phyloP scores from a whole-genome alignment of 2,329 filamentous ascomycete species.

The Mycosphaerella sp. region DNA sequence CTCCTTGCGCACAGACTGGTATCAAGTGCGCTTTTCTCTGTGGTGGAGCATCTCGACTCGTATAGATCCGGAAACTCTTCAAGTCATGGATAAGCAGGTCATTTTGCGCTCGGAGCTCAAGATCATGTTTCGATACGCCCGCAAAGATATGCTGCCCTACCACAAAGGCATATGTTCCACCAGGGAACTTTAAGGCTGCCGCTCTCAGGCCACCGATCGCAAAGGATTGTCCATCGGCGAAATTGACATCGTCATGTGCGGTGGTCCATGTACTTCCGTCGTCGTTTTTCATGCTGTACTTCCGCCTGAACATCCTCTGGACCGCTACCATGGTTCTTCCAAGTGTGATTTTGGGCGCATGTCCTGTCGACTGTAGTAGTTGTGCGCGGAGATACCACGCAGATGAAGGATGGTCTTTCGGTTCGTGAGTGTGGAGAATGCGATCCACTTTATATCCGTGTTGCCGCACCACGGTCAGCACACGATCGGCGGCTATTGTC shows the following conservation, averaged over 20 bases:
- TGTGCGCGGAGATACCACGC: conserved; percentile 25
- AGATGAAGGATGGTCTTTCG: conserved; percentile 16
- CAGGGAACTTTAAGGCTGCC: conserved; percentile 17
- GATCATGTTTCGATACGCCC: conserved; percentile 14
- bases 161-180: conserved; percentile 19
- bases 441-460: conserved; percentile 21
- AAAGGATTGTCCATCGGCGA: conserved; percentile 20
- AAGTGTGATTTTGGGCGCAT: conserved; percentile 17
- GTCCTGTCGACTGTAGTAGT: conserved; percentile 15
- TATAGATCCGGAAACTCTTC: conserved; percentile 18
- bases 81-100: conserved; percentile 9
- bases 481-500: conserved; percentile 23
- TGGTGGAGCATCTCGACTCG: conserved; percentile 17
- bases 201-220: conserved; percentile 16
- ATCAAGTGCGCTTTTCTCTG: conserved; percentile 15
- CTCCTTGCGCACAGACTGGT: conserved; percentile 15
- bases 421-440: conserved; percentile 23
- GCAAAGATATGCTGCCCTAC: conserved; percentile 22
- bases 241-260: conserved; percentile 13
- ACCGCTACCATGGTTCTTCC: conserved; percentile 19
- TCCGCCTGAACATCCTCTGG: conserved; percentile 21
- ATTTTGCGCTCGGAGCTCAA: conserved; percentile 11
- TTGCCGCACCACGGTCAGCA: conserved; percentile 16
- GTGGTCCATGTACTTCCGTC: conserved; percentile 15
- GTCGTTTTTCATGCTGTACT: conserved; percentile 19